phyloP scores from a whole-genome alignment of 2,329 filamentous ascomycete species.

The Gliomastix tumulicola region DNA sequence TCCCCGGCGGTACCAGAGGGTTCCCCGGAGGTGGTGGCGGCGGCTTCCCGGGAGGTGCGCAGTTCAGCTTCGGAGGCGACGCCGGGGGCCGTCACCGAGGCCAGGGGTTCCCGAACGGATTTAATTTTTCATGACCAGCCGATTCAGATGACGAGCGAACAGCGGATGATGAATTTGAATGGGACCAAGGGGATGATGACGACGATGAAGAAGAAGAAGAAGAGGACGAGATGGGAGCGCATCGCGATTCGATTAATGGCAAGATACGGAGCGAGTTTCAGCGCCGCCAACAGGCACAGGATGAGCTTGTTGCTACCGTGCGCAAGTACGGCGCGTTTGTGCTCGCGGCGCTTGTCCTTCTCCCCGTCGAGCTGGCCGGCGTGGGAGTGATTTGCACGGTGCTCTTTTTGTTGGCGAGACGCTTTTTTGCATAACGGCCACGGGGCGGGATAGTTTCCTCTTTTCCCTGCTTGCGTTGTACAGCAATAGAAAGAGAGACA shows the following conservation, averaged over 20 bases:
- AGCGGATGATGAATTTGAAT: conserved; percentile 22
- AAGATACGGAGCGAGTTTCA: conserved; percentile 19
- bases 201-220: conserved; percentile 14
- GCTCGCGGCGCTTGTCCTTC: conserved; percentile 37
- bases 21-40: conserved; percentile 22
- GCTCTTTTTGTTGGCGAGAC: conserved; percentile 31
- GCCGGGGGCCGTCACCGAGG: conserved; percentile 27
- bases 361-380: conserved; percentile 33
- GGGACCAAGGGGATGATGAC: conserved; percentile 17
- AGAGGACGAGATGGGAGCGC: conserved; percentile 13
- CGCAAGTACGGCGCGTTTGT: conserved; percentile 33
- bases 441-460: neutral
- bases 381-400: conserved; percentile 25
- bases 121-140: conserved; percentile 44
- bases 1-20: conserved; percentile 43
- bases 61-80: conserved; percentile 46
- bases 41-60: conserved; percentile 41
- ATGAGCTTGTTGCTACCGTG: conserved; percentile 30
- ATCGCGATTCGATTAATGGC: conserved; percentile 9
- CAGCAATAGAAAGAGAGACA: too few relatives aligned
- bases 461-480: conserved; percentile 1
- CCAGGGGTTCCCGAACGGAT: conserved; percentile 22
- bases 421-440: too few relatives aligned
- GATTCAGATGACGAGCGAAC: conserved; percentile 23
- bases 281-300: conserved; percentile 23